Evolutionary conservation across 169 alveolate species (phyloP), one percentile per base, ranked within the genome.

Genomic region (Plasmodium gonderi): DNA sequence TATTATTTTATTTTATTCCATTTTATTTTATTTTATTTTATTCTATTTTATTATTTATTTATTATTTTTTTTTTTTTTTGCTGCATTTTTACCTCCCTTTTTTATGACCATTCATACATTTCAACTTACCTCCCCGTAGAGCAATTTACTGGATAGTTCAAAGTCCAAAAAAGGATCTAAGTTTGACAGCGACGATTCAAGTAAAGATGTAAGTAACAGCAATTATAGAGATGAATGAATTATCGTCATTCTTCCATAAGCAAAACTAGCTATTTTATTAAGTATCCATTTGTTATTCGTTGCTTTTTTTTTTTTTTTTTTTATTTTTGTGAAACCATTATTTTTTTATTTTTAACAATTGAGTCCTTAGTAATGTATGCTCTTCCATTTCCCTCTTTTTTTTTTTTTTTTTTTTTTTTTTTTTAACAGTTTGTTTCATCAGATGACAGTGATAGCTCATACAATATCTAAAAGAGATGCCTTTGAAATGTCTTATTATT

Each of bases 381-480:
- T 9, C n/a, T 49, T 7, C 20, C 65, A 17, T 11, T 79, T 45
- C 60, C 72, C 64, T 29, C 38, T 40, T 20, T 83, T 9, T n/a
- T 36, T 75, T 60, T 80, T 64, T 7, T 64, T 33, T 80, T 31
- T 54, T 23, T 64, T 33, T 38, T 80, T 38, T 67, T 65, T 3
- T 17, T 42, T 36, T 80, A 9, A 74, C 69, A 51, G 87, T 9
- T 36, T 20, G 89, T 40, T 42, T 85, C 93, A 17, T 72, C 78
- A 3, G 81, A 72, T 68, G 93, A 74, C 45, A 85, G 93, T 60
- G 93, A 85, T 29, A 85, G 93, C 36, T 85, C 93, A 14, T 85
- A 74, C 54, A 60, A 85, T 54, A 85, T 85, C 11, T 85, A 85
- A 51, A 33, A 68, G 6, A 42, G 40, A 51, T n/a, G n/a, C n/a